Evolutionary conservation across 2,329 filamentous ascomycete species (phyloP), one percentile per base, ranked within the genome.

Genomic region (Leptographium procerum): DNA sequence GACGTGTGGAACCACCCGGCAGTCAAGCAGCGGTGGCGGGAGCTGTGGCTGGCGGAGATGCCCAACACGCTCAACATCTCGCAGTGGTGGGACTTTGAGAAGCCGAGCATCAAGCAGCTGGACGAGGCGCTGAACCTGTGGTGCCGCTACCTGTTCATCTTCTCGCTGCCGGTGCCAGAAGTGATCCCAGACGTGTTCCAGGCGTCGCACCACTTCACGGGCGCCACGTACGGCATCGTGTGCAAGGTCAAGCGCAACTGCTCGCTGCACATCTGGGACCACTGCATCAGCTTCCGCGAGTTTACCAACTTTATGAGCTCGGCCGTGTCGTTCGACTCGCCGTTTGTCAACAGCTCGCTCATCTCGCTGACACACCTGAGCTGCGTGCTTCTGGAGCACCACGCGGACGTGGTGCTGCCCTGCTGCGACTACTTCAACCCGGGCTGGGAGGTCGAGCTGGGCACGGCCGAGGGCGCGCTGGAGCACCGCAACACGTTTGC

Each of bases 201-300:
- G 65, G 77, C 77, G 13, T 80, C 79, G 1, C 80, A 82, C 62
- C 79, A 82, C 67, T 79, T 77, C 60, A 77, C 79, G 40, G 77
- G 77, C 52, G 77, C 77, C 5, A 75, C 78, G 0, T 82, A 81
- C 56, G 79, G 79, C 22, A 77, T 82, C 52, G 74, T 82, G 28
- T 78, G 77, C 67, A 82, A 82, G 67, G 69, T 80, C 60, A 79
- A 79, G 68, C 72, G 77, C 40, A 73, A 75, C 60, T 78, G 76
- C 59, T 79, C 77, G 1, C 71, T 81, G 51, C 77, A 80, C 63
- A 80, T 82, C 54, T 82, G 79, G 79, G 79, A 82, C 62, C 79
- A 82, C 64, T 77, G 77, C 33, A 82, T 82, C 61, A 75, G 73
- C 50, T 82, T 78, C 77, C 71, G 79, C 61, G 79, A 82, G 64